Base-by-base conservation (phyloP, 2,329 filamentous ascomycete genomes). In the Metarhizium humberi region DNA sequence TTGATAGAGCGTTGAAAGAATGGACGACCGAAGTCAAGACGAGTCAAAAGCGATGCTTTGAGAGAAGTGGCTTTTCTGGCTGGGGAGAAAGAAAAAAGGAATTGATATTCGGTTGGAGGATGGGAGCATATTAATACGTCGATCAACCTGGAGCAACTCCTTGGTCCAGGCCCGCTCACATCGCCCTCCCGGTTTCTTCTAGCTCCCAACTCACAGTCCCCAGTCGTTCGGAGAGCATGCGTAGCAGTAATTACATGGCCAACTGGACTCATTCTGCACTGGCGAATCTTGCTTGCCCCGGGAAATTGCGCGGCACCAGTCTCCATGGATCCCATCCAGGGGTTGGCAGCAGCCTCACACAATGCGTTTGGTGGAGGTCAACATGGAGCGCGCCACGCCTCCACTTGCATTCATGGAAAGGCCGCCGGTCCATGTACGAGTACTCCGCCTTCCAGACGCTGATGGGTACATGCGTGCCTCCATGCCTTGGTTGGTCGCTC, bases 11-110 rank as follows among this genome's bases (percentile, higher is more conserved):
- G 57, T 60, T 67, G 65, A 78, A 79, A 76, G 77, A 80, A 71
- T 79, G 77, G 77, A 80, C 77, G 77, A 80, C 77, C 77, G 75
- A 77, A 73, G 76, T 79, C 76, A 79, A 72, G 62, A 58, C 50
- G 72, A 73, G 71, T 72, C 68, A 71, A 71, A 67, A 65, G 66
- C 68, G 66, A 64, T 68, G 68, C 66, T 65, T 67, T 62, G 67
- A 63, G 61, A 64, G 59, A 66, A 49, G 43, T 69, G 72, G 73
- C 71, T 75, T 69, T 66, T 70, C 68, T 69, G 69, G 75, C 73
- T 78, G 73, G 60, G 58, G 61, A 64, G 59, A 61, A 61, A 61
- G 64, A 65, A 67, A 62, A 64, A 62, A 51, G 32, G 52, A 57
- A 47, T 52, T 34, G 60, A 48, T 38, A 40, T 45, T 52, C 51